Conservation (phyloP, 1,284 basidiomycete genomes). For the Sporisorium graminicola region DNA sequence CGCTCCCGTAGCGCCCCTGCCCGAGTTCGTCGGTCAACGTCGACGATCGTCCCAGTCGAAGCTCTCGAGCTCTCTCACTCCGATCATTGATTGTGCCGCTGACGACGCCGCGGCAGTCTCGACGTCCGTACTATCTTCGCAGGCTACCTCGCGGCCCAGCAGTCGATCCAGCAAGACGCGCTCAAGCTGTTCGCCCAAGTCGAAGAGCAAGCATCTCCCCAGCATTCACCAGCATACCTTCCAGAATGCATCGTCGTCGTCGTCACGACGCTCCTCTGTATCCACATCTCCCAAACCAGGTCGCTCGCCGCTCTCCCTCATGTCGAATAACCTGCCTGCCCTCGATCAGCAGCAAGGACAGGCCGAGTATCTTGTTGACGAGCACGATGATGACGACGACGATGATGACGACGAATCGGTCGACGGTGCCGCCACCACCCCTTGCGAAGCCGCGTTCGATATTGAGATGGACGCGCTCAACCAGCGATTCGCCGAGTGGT, state of each 20-base stretch:
- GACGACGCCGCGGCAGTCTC: slow-evolving; percentile 1
- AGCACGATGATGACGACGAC: not conserved
- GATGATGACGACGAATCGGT: slow-evolving; percentile 5
- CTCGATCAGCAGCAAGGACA: slow-evolving; percentile 30
- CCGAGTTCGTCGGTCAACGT: slow-evolving; percentile 20
- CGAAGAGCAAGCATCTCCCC: slow-evolving; percentile 41
- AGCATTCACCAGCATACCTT: slow-evolving; percentile 34
- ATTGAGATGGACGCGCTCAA: slow-evolving; percentile 50
- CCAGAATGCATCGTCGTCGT: slow-evolving; percentile 3
- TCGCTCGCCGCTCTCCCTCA: slow-evolving; percentile 31
- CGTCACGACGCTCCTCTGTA: slow-evolving; percentile 19
- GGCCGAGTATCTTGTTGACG: not conserved
- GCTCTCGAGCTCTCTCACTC: slow-evolving; percentile 24
- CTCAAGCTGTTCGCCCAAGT: slow-evolving; percentile 44
- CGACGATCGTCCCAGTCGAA: slow-evolving; percentile 31
- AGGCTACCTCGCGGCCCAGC: slow-evolving; percentile 10
- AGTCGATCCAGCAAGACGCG: slow-evolving; percentile 31
- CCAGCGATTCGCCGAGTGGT: slow-evolving; percentile 41
- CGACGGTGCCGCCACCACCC: slow-evolving; percentile 4
- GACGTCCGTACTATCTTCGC: slow-evolving; percentile 4
- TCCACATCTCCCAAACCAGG: slow-evolving; percentile 39
- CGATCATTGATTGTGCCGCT: not conserved
- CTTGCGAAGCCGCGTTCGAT: slow-evolving; percentile 27
- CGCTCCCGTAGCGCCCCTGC: slow-evolving; percentile 2
- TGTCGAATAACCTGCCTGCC: slow-evolving; percentile 44